Evolutionary conservation across 176 grass and related monocot species (phyloP).

Genomic region (Secale cereale): DNA sequence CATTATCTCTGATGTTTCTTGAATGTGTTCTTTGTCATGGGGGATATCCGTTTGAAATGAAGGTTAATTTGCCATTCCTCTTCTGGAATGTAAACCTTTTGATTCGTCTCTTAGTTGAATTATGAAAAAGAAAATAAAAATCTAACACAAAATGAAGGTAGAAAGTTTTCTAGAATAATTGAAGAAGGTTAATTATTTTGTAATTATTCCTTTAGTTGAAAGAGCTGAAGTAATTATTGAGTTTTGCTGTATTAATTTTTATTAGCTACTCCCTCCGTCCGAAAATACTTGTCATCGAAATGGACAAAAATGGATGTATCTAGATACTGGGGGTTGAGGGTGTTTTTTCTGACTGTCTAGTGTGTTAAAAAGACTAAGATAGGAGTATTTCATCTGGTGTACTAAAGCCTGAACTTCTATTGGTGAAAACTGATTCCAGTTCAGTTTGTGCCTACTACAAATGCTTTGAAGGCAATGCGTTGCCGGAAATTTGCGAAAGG

Average conservation of each 20-base stretch:
- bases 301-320: too few species aligned
- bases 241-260: not conserved
- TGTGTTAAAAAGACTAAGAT: not conserved
- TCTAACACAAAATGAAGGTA: not conserved
- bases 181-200: not conserved
- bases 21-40: not conserved
- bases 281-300: too few species aligned
- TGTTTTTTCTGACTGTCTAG: constrained; percentile 1
- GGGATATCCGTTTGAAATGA: not conserved
- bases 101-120: not conserved
- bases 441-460: not conserved
- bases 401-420: not conserved
- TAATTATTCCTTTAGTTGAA: not conserved
- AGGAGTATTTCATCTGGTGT: not conserved
- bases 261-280: too few species aligned
- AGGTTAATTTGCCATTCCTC: not conserved
- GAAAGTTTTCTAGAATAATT: not conserved
- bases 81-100: not conserved
- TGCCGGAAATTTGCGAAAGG: not conserved
- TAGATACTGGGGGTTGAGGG: not conserved
- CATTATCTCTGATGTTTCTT: not conserved
- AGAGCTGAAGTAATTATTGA: not conserved
- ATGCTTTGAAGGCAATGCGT: not conserved
- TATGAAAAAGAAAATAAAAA: not conserved
- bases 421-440: not conserved